Conservation (phyloP, 345 rosid genomes). For the Lagerstroemia speciosa region DNA sequence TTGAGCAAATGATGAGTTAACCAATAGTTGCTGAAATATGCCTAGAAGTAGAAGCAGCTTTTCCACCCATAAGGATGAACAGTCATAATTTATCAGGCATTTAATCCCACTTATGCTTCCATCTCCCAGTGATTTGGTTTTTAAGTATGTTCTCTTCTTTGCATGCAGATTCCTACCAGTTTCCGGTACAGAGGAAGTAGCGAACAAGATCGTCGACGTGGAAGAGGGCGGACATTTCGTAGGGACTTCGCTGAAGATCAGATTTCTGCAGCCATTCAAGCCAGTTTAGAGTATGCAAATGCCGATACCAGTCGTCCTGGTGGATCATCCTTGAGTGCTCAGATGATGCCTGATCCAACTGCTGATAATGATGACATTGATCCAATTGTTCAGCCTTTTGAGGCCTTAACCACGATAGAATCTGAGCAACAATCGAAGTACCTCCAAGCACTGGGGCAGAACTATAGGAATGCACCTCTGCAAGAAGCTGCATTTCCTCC, state of each 20-base stretch:
- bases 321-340: constrained; percentile 35
- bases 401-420: constrained; percentile 36
- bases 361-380: constrained; percentile 29
- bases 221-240: constrained; percentile 56
- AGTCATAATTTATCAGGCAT: too few species aligned
- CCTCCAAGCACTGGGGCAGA: constrained; percentile 73
- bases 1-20: background rate
- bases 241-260: constrained; percentile 60
- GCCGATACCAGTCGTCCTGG: constrained; percentile 26
- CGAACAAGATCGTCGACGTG: constrained; percentile 65
- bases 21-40: too few species aligned
- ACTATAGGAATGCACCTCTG: constrained; percentile 46
- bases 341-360: constrained; percentile 28
- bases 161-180: constrained; percentile 81
- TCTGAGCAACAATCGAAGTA: constrained; percentile 55
- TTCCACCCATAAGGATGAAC: too few species aligned
- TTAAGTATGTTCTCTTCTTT: constrained; percentile 1
- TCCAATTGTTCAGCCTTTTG: constrained; percentile 54
- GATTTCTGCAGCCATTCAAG: constrained; percentile 49
- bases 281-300: constrained; percentile 38
- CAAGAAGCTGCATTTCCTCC: constrained; percentile 91
- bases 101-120: too few species aligned
- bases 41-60: too few species aligned
- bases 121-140: too few species aligned
- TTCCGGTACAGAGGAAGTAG: constrained; percentile 49